A percentile compares a stretch with the other conserved stretches of the same genome.
These are phyloP conservation scores for Blepharisma stoltei DNA, from an alignment of 73 alveolate genomes.

Conservation along the genomic window DNA sequence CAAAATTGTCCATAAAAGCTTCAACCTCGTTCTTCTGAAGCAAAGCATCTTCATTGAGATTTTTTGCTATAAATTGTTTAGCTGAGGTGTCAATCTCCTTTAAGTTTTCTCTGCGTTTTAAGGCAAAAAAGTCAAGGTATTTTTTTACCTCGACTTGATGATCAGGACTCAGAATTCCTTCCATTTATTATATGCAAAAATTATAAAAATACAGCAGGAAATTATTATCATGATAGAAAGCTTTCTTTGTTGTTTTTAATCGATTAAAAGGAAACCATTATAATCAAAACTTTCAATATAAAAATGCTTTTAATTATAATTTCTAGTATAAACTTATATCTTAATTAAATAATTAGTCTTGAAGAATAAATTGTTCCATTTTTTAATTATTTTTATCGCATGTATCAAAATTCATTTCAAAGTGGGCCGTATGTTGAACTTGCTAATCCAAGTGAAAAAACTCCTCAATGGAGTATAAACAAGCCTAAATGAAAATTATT, in stretches of 20 bases:
- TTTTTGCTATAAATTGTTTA: neutral
- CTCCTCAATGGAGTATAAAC: neutral
- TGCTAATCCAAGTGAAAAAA: neutral
- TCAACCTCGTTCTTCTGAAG: conserved; percentile 6
- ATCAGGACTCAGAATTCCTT: neutral
- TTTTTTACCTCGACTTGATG: neutral
- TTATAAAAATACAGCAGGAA: too few species aligned
- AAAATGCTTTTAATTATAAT: too few species aligned
- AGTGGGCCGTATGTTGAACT: neutral
- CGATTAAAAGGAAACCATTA: too few species aligned
- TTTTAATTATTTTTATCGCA: neutral
- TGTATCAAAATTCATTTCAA: neutral
- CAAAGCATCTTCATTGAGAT: neutral
- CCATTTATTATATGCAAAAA: neutral
- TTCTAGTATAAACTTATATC: too few species aligned
- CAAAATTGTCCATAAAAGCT: neutral
- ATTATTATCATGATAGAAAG: too few species aligned
- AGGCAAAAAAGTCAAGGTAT: neutral
- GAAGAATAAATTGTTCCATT: too few species aligned
- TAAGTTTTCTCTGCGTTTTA: conserved; percentile 9
- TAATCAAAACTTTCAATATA: too few species aligned
- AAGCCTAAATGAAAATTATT: neutral
- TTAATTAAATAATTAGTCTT: too few species aligned
- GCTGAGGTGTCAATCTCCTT: conserved; percentile 9
- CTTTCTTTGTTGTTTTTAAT: too few species aligned